A percentile compares a stretch with the other conserved stretches of the same genome.
Conservation (phyloP, 2,329 filamentous ascomycete genomes). For the Nigrospora sphaerica region DNA sequence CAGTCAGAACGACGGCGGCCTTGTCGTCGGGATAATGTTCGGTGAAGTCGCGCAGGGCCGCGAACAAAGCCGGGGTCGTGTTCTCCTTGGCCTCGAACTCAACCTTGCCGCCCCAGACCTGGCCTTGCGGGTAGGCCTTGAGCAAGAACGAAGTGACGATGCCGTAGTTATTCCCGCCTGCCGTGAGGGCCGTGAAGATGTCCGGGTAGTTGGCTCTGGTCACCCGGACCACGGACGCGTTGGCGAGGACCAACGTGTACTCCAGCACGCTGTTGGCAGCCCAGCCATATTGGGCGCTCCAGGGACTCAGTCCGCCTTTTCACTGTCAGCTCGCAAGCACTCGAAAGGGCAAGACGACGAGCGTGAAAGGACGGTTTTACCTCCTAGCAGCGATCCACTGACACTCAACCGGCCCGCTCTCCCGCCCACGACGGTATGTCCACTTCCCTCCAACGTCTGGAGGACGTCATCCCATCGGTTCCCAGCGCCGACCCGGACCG, state of each 20-base stretch:
- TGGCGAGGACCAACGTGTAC: slow-evolving; percentile 45
- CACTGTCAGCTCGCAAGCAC: background rate
- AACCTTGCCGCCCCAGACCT: slow-evolving; percentile 36
- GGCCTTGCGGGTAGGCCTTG: slow-evolving; percentile 29
- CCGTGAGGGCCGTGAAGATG: slow-evolving; percentile 45
- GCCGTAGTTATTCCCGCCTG: slow-evolving; percentile 51
- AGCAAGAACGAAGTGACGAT: slow-evolving; percentile 40
- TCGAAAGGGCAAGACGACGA: too few relatives aligned
- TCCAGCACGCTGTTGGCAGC: slow-evolving; percentile 40
- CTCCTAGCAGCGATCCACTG: slow-evolving; percentile 43
- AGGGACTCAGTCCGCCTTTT: slow-evolving; percentile 31
- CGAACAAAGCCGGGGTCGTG: slow-evolving; percentile 28
- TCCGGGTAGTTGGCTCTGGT: slow-evolving; percentile 34
- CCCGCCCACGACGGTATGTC: slow-evolving; percentile 34
- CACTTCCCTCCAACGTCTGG: slow-evolving; percentile 28
- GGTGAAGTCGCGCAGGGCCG: slow-evolving; percentile 46
- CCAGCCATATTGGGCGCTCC: slow-evolving; percentile 43
- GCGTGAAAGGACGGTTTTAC: slow-evolving; percentile 25
- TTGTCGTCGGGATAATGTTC: slow-evolving; percentile 51
- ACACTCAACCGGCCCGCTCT: slow-evolving; percentile 38
- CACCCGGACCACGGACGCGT: slow-evolving; percentile 39
- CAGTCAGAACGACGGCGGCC: slow-evolving; percentile 52
- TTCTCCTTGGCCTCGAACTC: slow-evolving; percentile 25
- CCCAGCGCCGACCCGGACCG: slow-evolving; percentile 37
- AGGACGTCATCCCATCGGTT: slow-evolving; percentile 35